Percentiles rank a stretch among this genome's conserved stretches.
These are phyloP conservation scores for Candida piceae DNA, from an alignment of 805 yeast species.

Conservation along the genomic window DNA sequence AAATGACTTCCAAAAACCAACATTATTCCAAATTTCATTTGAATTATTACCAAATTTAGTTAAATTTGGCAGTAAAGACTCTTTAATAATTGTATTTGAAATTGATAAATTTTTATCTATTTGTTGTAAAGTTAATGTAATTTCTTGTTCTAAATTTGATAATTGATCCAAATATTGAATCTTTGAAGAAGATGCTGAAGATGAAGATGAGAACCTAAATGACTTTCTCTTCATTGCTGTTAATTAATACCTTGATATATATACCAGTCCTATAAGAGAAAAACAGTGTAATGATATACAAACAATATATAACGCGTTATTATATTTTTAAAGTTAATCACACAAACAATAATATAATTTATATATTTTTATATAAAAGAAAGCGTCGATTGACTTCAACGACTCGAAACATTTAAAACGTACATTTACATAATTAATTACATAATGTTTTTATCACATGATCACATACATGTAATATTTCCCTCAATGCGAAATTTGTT, in stretches of 20 bases:
- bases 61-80: slow-evolving; percentile 63
- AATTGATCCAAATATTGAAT: slow-evolving; percentile 31
- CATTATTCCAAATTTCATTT: slow-evolving; percentile 58
- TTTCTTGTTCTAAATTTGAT: slow-evolving; percentile 74
- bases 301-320: no score
- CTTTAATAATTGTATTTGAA: slow-evolving; percentile 64
- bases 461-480: no score
- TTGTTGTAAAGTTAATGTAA: slow-evolving; percentile 69
- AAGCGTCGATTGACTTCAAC: no score
- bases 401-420: no score
- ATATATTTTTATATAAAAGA: no score
- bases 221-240: slow-evolving; percentile 20
- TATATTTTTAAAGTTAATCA: no score
- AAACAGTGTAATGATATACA: background rate
- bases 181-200: slow-evolving; percentile 1
- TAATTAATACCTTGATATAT: background rate
- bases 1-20: slow-evolving; percentile 71
- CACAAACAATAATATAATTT: no score
- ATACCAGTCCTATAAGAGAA: background rate
- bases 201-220: slow-evolving; percentile 27
- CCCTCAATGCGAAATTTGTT: no score
- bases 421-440: no score
- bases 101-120: slow-evolving; percentile 70
- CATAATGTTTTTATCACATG: no score
- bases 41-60: slow-evolving; percentile 55